Percentiles rank a stretch among this genome's conserved stretches.
Conservation (phyloP, 768 basidiomycete species). For the Suillus fuscotomentosus region DNA sequence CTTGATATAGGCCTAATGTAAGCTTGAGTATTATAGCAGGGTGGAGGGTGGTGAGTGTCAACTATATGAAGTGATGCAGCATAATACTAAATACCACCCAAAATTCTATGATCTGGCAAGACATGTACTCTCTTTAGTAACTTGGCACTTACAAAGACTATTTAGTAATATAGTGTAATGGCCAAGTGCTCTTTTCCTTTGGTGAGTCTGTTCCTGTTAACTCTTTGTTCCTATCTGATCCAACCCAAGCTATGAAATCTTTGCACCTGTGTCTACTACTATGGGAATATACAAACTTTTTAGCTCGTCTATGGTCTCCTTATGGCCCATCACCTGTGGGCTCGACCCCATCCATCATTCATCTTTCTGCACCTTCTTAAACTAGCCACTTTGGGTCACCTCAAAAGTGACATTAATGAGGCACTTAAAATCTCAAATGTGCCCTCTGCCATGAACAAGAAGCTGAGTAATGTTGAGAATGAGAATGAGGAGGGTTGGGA, state of each 20-base stretch:
- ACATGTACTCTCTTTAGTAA: constrained; percentile 47
- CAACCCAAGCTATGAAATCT: constrained; percentile 27
- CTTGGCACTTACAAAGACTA: constrained; percentile 73
- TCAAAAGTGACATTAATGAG: no score
- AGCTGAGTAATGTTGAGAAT: no score
- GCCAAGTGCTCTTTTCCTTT: constrained; percentile 72
- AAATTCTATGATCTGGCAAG: constrained; percentile 59
- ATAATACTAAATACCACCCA: constrained; percentile 56
- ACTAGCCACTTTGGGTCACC: constrained; percentile 17
- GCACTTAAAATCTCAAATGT: no score
- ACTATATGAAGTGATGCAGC: no score
- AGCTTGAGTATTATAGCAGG: no score
- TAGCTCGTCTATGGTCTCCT: constrained; percentile 37
- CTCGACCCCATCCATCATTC: constrained; percentile 27
- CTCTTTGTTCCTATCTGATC: constrained; percentile 2
- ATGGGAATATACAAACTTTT: constrained; percentile 50
- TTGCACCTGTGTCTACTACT: constrained; percentile 43
- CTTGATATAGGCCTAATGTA: no score
- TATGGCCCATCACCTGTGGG: constrained; percentile 35
- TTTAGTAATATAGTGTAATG: constrained; percentile 58
- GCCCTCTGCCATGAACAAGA: no score
- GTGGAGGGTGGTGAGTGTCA: no score
- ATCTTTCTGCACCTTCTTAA: constrained; percentile 34
- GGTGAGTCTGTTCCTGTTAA: constrained; percentile 45
- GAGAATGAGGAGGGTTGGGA: no score